Percentiles rank a stretch among this genome's conserved stretches.
phyloP scores from a whole-genome alignment of 2,329 filamentous ascomycete genomes.

The Cercospora beticola region DNA sequence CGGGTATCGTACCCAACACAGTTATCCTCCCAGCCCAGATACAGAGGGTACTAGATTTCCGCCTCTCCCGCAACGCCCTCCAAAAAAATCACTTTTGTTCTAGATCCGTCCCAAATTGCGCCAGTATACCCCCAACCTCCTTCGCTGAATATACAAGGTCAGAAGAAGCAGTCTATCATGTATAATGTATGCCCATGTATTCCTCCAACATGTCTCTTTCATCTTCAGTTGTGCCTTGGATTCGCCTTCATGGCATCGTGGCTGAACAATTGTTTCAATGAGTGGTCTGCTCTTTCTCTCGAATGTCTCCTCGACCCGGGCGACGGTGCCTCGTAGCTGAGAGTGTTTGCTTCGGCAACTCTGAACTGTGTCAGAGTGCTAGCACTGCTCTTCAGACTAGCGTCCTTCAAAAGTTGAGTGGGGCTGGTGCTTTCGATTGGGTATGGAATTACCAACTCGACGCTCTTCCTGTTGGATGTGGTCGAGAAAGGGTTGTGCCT shows the following conservation, averaged over 20 bases:
- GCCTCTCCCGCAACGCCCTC: slow-evolving; percentile 10
- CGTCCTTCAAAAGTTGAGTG: slow-evolving; percentile 26
- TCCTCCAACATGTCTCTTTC: not conserved
- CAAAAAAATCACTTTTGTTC: not conserved
- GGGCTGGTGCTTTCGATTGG: slow-evolving; percentile 28
- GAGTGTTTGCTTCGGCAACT: slow-evolving; percentile 31
- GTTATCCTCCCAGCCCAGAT: not conserved
- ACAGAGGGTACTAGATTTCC: slow-evolving; percentile 22
- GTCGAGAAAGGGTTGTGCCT: slow-evolving; percentile 44
- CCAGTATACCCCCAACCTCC: not conserved
- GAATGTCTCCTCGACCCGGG: not conserved
- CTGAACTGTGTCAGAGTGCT: slow-evolving; percentile 36
- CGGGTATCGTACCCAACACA: not conserved
- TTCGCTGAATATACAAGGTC: slow-evolving; percentile 7
- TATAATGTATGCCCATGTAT: not conserved
- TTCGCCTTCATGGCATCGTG: slow-evolving; percentile 37
- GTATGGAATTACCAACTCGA: slow-evolving; percentile 48
- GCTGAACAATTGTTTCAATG: slow-evolving; percentile 38
- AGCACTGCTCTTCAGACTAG: slow-evolving; percentile 37
- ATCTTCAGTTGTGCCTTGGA: slow-evolving; percentile 18
- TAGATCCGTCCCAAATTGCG: not conserved
- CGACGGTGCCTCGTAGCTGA: slow-evolving; percentile 27
- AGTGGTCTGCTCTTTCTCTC: slow-evolving; percentile 24
- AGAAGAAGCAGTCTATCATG: slow-evolving; percentile 2
- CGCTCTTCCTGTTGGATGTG: slow-evolving; percentile 35